A percentile compares a stretch with the other conserved stretches of the same genome.
phyloP scores from a whole-genome alignment of 139 green algal species.

The Ulvella scutata region DNA sequence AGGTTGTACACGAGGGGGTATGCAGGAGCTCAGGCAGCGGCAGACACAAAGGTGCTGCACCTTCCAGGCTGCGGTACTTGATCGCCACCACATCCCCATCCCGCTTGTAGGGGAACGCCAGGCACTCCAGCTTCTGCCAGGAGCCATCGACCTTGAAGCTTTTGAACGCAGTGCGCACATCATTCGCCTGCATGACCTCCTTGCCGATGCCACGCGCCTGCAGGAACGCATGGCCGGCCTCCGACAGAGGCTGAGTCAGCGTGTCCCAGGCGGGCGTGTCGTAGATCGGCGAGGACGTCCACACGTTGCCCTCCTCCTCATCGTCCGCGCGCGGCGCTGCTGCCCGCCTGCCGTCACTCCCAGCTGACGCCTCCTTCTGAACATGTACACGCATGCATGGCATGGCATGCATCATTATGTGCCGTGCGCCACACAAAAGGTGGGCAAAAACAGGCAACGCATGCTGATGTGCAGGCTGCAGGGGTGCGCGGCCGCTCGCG shows the following conservation, averaged over 20 bases:
- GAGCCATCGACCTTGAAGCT: not conserved
- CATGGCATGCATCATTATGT: too few relatives aligned
- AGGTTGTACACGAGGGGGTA: too few relatives aligned
- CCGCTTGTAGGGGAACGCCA: constrained; percentile 72
- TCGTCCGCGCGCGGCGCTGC: not conserved
- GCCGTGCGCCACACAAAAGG: too few relatives aligned
- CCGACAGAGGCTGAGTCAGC: not conserved
- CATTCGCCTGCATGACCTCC: not conserved
- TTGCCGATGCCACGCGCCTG: not conserved
- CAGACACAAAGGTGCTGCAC: not conserved
- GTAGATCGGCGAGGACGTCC: too few relatives aligned
- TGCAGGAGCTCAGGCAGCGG: not conserved
- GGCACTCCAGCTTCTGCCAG: not conserved
- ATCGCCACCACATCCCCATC: constrained; percentile 63
- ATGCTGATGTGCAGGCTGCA: too few relatives aligned
- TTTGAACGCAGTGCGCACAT: not conserved
- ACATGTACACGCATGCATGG: too few relatives aligned
- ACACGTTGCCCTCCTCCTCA: too few relatives aligned
- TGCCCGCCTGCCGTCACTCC: not conserved
- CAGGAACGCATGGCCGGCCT: not conserved
- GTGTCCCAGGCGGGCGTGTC: not conserved
- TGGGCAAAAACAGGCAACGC: too few relatives aligned
- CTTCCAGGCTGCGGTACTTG: constrained; percentile 62
- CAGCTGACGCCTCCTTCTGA: too few relatives aligned
- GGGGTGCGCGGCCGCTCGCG: too few relatives aligned